A percentile compares a stretch with the other conserved stretches of the same genome.
Conservation (phyloP, 1,284 basidiomycete species). For the Ustilago cynodontis region DNA sequence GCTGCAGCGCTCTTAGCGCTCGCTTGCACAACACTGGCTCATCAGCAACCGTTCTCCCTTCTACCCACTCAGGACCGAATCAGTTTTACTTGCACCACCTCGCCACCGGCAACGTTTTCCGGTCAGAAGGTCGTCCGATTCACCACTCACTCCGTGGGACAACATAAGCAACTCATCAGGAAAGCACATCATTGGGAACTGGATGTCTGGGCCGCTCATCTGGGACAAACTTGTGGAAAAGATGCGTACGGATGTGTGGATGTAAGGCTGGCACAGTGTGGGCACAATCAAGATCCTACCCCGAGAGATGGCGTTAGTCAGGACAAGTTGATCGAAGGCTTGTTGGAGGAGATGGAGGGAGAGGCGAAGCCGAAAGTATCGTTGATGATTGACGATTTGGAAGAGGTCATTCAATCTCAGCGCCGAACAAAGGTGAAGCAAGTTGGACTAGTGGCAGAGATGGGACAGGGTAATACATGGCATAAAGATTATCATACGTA, state of each 20-base stretch:
- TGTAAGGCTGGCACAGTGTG: slow-evolving; percentile 11
- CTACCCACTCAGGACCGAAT: slow-evolving; percentile 6
- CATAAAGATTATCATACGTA: slow-evolving; percentile 34
- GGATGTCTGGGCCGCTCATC: slow-evolving; percentile 38
- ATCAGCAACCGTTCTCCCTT: slow-evolving; percentile 21
- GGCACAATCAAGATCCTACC: slow-evolving; percentile 18
- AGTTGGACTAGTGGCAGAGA: not conserved
- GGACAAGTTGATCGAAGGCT: not conserved
- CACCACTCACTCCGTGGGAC: slow-evolving; percentile 9
- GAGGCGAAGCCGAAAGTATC: not conserved
- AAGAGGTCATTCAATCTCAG: slow-evolving; percentile 13
- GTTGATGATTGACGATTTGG: slow-evolving; percentile 28
- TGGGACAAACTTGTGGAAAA: slow-evolving; percentile 19
- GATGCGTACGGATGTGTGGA: slow-evolving; percentile 37
- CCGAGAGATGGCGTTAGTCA: not conserved
- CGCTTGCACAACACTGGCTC: slow-evolving; percentile 1
- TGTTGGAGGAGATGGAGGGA: slow-evolving; percentile 16
- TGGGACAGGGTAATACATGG: slow-evolving; percentile 20
- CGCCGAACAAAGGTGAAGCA: not conserved
- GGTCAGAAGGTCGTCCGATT: slow-evolving; percentile 41
- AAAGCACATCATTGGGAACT: slow-evolving; percentile 17
- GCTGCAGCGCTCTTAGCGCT: slow-evolving; percentile 21
- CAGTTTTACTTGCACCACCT: slow-evolving; percentile 16
- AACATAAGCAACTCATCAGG: slow-evolving; percentile 19
- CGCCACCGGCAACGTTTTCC: slow-evolving; percentile 14